Conservation (phyloP, 441 rosid genomes). For the Erysimum pusillum region DNA sequence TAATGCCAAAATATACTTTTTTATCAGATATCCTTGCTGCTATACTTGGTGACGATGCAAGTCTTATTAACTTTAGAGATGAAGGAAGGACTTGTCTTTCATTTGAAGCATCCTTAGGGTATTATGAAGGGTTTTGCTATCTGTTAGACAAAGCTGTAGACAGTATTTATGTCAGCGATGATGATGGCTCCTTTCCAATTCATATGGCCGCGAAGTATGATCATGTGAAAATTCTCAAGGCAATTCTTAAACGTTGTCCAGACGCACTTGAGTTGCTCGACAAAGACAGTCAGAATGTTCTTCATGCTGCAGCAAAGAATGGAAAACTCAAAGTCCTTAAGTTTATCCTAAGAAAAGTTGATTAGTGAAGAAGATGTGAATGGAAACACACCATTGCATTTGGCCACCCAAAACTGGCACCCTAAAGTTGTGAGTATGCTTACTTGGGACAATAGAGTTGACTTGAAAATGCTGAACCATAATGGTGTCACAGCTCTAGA, state of each 20-base stretch:
- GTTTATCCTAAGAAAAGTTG: background rate
- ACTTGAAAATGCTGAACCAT: background rate
- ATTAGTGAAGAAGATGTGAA: background rate
- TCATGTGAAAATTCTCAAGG: background rate
- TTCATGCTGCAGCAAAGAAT: slow-evolving; percentile 9
- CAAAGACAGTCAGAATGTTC: slow-evolving; percentile 1
- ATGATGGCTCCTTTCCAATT: slow-evolving; percentile 22
- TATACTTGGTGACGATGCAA: background rate
- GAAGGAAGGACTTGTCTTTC: slow-evolving; percentile 24
- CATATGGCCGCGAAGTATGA: slow-evolving; percentile 2
- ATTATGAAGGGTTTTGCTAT: slow-evolving; percentile 2
- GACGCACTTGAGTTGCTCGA: background rate
- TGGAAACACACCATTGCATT: slow-evolving; percentile 7
- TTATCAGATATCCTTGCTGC: slow-evolving; percentile 4
- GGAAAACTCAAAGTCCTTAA: background rate
- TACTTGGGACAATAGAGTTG: background rate
- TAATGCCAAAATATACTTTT: background rate
- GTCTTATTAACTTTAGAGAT: background rate
- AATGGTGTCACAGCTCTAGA: background rate
- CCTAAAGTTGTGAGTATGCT: background rate
- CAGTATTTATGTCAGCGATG: background rate
- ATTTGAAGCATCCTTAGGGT: slow-evolving; percentile 6
- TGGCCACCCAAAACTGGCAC: slow-evolving; percentile 2
- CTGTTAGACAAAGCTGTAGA: background rate
- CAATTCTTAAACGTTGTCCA: slow-evolving; percentile 10